phyloP scores from a whole-genome alignment of 139 green algal species.

The Chlamydomonas incerta region DNA sequence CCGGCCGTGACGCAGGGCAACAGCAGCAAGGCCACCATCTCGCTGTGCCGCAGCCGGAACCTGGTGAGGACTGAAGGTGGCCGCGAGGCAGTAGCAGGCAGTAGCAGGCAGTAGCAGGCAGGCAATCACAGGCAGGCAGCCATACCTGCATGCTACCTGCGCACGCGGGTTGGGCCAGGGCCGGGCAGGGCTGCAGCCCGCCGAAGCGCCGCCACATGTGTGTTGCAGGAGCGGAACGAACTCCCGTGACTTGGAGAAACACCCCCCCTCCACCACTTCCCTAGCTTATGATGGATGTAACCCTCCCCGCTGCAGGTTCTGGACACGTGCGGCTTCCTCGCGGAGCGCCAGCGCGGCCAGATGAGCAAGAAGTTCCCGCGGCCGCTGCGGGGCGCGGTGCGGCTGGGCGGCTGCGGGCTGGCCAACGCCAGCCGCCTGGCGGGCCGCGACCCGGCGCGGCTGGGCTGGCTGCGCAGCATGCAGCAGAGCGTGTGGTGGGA shows the following conservation, averaged over 20 bases:
- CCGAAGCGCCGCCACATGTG: no score
- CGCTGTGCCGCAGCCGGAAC: slow-evolving; percentile 31
- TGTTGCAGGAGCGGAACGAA: no score
- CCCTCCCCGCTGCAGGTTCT: background rate
- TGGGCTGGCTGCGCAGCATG: slow-evolving; percentile 4
- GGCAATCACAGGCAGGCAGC: no score
- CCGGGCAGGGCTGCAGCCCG: no score
- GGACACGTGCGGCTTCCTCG: slow-evolving; percentile 24
- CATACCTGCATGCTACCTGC: no score
- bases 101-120: no score
- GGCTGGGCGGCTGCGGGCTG: background rate
- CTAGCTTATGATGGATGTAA: no score
- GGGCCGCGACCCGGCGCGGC: background rate
- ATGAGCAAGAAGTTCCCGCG: slow-evolving; percentile 32
- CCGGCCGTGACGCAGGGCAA: background rate
- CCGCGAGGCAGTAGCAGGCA: no score
- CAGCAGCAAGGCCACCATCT: slow-evolving; percentile 5
- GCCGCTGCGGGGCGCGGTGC: background rate
- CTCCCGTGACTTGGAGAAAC: no score
- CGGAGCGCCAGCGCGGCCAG: background rate
- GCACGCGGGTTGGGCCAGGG: no score
- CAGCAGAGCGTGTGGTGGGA: slow-evolving; percentile 25
- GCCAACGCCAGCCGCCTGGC: background rate
- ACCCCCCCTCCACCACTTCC: no score
- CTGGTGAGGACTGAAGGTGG: background rate